Base-by-base conservation (phyloP, 352 stramenopile species). In the Globisporangium radiosum region DNA sequence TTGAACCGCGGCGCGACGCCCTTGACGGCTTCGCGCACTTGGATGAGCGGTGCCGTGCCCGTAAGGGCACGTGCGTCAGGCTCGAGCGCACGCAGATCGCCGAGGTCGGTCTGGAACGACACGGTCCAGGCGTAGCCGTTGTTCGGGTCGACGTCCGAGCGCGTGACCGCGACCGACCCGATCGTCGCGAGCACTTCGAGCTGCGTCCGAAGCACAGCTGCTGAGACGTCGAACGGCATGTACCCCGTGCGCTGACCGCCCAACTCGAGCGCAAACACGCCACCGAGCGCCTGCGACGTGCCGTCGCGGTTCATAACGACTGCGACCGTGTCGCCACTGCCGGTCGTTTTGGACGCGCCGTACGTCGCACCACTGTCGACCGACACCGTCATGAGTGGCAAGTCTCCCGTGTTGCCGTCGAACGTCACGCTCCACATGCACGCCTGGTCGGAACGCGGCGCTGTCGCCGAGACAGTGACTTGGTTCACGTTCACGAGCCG, bases 351-450 rank as follows among this genome's bases (percentile, higher is more conserved):
- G 10, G 67, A 62, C 0, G 66, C 47, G 0, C 66, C 75, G 54
- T 77, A 90, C 0, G 69, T 76, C 4, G 38, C 64, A 0, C 68
- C 75, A 4, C 61, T 71, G 42, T 81, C 63, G 7, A 78, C 71
- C 0, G 77, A 81, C 5, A 89, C 75, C 15, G 70, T 62, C 59
- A 94, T 71, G 11, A 85, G 56, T 4, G 74, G 70, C 25, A 94
- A 61, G 54, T 94, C 58, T 13, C 94, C 94, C 4, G 94, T 91
- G 60, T 98, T 98, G 8, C 81, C 92, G 54, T 98, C 87, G 59
- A 99, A 98, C 1, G 91, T 98, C 38, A 99, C 74, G 52, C 76
- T 70, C 91, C 93, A 98, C 3, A 74, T 84, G 63, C 96, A 99
- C 3, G 84, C 78, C 51, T 92, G 72, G 9, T 73, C 62, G 10